Conservation (phyloP, 2,329 filamentous ascomycete species). For the Aspergillus hiratsukae region DNA sequence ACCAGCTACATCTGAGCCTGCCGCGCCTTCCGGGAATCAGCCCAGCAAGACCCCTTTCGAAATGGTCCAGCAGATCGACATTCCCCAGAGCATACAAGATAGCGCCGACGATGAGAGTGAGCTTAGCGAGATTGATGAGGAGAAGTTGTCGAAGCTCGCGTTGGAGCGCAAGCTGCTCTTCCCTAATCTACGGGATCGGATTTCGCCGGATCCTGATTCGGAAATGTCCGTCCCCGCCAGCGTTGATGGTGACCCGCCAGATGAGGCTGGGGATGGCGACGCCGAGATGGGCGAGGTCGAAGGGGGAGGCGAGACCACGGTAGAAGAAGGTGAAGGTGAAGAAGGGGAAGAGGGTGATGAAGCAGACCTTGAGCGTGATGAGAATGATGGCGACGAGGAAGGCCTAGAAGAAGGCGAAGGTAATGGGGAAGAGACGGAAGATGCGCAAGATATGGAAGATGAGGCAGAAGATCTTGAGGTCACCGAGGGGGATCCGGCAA, state of each 20-base stretch:
- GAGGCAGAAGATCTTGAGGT: slow-evolving; percentile 17
- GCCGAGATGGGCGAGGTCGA: slow-evolving; percentile 17
- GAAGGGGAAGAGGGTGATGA: slow-evolving; percentile 13
- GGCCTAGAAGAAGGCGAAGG: slow-evolving; percentile 4
- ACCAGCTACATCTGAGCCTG: slow-evolving; percentile 15
- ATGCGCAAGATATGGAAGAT: slow-evolving; percentile 12
- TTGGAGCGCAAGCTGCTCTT: slow-evolving; percentile 21
- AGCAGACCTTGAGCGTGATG: slow-evolving; percentile 9
- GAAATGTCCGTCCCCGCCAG: slow-evolving; percentile 21
- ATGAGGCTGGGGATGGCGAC: slow-evolving; percentile 20
- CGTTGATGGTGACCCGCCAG: slow-evolving; percentile 17
- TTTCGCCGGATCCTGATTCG: slow-evolving; percentile 21
- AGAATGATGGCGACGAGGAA: slow-evolving; percentile 8
- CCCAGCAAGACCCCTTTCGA: slow-evolving; percentile 37
- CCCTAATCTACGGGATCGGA: slow-evolving; percentile 20
- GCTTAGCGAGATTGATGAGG: slow-evolving; percentile 56
- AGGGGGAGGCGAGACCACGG: slow-evolving; percentile 15
- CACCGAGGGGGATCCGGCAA: not conserved
- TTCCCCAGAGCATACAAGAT: slow-evolving; percentile 58
- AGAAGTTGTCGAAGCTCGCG: slow-evolving; percentile 26
- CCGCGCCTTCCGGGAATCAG: slow-evolving; percentile 41
- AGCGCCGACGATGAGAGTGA: slow-evolving; percentile 67
- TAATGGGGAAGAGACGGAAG: slow-evolving; percentile 8
- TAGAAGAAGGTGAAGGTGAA: slow-evolving; percentile 12
- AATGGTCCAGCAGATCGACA: slow-evolving; percentile 45